Percentiles rank a stretch among this genome's conserved stretches.
phyloP scores from a whole-genome alignment of 495 filamentous ascomycete species.

The Penicillium paxilli region DNA sequence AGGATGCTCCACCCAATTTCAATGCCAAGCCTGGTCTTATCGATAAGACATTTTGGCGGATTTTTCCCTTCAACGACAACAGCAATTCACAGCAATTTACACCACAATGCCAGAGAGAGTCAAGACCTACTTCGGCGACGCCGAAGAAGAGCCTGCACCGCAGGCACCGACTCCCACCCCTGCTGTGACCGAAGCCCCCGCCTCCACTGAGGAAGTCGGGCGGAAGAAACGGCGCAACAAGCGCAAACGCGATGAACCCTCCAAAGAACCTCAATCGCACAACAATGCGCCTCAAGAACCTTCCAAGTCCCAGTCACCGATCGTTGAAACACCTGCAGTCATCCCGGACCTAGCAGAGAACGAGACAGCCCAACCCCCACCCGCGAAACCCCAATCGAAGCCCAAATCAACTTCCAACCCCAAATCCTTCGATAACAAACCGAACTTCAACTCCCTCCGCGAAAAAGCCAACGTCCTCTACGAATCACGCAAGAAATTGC shows the following conservation, averaged over 20 bases:
- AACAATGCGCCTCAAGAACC: conserved; percentile 3
- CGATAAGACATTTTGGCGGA: conserved; percentile 29
- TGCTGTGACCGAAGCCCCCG: neutral
- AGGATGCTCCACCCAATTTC: no score
- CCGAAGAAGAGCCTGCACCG: conserved; percentile 15
- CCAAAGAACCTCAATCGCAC: conserved; percentile 11
- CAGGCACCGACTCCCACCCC: conserved; percentile 4
- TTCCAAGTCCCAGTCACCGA: neutral
- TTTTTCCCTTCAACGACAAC: conserved; percentile 16
- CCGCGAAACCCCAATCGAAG: conserved; percentile 2
- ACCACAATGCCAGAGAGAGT: conserved; percentile 52
- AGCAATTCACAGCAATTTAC: neutral
- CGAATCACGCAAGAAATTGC: conserved; percentile 62
- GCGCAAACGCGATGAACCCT: conserved; percentile 40
- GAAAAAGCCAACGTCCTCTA: conserved; percentile 50
- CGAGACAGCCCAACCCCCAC: neutral
- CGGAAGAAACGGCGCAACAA: conserved; percentile 36
- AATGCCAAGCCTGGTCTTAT: no score
- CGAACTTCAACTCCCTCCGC: conserved; percentile 35
- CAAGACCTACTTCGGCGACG: conserved; percentile 23
- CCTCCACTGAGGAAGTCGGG: conserved; percentile 17
- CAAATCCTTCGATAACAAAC: conserved; percentile 21
- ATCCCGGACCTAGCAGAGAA: neutral
- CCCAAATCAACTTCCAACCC: conserved; percentile 13
- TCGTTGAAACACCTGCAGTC: neutral